phyloP scores from a whole-genome alignment of 805 yeast genomes.

The Candida gorgasii region DNA sequence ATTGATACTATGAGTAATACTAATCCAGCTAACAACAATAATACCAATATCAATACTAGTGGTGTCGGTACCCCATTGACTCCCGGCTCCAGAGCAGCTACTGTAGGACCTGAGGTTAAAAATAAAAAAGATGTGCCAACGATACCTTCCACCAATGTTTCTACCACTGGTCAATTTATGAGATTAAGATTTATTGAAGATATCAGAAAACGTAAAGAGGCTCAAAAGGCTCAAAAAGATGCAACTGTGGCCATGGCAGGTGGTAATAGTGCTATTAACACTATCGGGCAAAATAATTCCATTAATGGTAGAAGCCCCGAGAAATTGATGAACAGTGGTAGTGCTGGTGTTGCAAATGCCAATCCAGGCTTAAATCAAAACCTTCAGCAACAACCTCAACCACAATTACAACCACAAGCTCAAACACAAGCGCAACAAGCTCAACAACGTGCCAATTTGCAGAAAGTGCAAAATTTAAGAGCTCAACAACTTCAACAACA shows the following conservation, averaged over 20 bases:
- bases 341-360: slow-evolving; percentile 7
- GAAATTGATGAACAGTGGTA: slow-evolving; percentile 11
- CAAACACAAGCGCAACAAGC: neutral
- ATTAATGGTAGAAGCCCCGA: slow-evolving; percentile 18
- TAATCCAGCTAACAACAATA: slow-evolving; percentile 21
- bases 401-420: neutral
- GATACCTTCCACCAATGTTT: slow-evolving; percentile 7
- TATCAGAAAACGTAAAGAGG: slow-evolving; percentile 64
- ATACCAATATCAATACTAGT: slow-evolving; percentile 11
- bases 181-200: slow-evolving; percentile 88
- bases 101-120: slow-evolving; percentile 12
- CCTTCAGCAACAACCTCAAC: neutral
- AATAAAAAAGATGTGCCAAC: slow-evolving; percentile 12
- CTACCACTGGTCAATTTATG: slow-evolving; percentile 61
- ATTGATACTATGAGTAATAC: slow-evolving; percentile 32
- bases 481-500: slow-evolving; percentile 20
- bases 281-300: slow-evolving; percentile 19
- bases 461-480: slow-evolving; percentile 16
- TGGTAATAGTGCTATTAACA: slow-evolving; percentile 13
- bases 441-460: slow-evolving; percentile 3
- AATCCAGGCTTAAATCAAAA: neutral
- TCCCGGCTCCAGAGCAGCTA: slow-evolving; percentile 13
- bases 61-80: slow-evolving; percentile 23
- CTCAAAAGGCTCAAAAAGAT: slow-evolving; percentile 43
- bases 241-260: slow-evolving; percentile 40